phyloP scores from a whole-genome alignment of 345 rosid genomes.

The Heritiera fomes region DNA sequence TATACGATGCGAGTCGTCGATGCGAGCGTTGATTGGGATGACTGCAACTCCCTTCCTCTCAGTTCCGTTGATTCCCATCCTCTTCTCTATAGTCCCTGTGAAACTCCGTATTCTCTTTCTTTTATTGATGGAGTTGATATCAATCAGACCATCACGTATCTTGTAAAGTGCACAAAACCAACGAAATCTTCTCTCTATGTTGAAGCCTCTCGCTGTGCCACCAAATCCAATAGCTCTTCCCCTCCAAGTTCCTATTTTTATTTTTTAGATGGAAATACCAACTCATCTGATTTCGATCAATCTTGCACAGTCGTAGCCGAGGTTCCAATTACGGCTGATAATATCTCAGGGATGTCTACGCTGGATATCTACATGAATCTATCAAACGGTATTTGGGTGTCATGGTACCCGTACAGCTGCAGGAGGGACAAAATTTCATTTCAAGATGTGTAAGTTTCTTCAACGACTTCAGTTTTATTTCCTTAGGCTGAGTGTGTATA shows the following conservation, averaged over 20 bases:
- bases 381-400: not conserved
- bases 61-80: too few relatives aligned
- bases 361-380: not conserved
- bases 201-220: not conserved
- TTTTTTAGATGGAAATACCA: too few relatives aligned
- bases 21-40: too few relatives aligned
- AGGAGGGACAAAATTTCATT: not conserved
- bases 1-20: too few relatives aligned
- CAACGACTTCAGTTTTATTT: too few relatives aligned
- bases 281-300: not conserved
- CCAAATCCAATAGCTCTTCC: too few relatives aligned
- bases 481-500: too few relatives aligned
- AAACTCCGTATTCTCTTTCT: too few relatives aligned
- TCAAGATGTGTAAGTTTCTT: not conserved
- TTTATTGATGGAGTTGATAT: rapidly evolving
- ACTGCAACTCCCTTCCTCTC: too few relatives aligned
- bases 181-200: not conserved
- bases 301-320: not conserved
- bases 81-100: too few relatives aligned
- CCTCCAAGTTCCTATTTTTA: too few relatives aligned
- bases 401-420: too few relatives aligned
- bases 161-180: not conserved
- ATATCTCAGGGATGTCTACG: not conserved
- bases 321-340: not conserved
- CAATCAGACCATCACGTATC: not conserved